Base-by-base conservation (phyloP, 2,329 filamentous ascomycete species). In the Apiospora sp. region DNA sequence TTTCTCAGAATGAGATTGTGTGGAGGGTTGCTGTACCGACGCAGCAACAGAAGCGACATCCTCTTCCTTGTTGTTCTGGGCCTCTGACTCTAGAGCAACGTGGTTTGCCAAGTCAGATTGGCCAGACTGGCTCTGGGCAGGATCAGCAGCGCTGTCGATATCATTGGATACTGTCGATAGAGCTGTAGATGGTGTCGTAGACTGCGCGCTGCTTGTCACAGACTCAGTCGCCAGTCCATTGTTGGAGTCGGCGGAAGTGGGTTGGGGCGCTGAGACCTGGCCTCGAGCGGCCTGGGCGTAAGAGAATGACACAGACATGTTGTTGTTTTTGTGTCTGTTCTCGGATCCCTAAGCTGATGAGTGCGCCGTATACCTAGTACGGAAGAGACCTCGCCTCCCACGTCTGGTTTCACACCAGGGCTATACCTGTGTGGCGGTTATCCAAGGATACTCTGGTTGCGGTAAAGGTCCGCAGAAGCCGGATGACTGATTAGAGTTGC, bases 271-370 rank as follows among this genome's bases (percentile, higher is more conserved):
- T 69, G 76, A 80, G 72, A 89, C 85, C 78, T 92, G 89, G 80
- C 95, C 94, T 83, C 96, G 96, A 73, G 96, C 96, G 80, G 96
- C 96, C 88, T 98, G 95, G 79, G 96, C 96, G 84, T 98, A 98
- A 73, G 96, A 98, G 82, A 98, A 98, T 70, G 22, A 8, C 75
- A 83, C 82, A 75, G 88, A 88, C 89, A 90, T 90, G 69, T 77
- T 78, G 77, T 78, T 75, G 49, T 24, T 5, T 37, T 5, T 37
- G 68, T 68, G 8, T 27, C 27, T 48, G 48, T 24, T 44, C 68
- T 70, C 48, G 30, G 16, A 51, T 37, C 48, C 10, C 30, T 27
- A 54, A 24, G 44, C 58, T 64, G 58, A n/a, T 64, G 41, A 19
- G 67, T 27, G 41, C 19, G 48, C 48, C 46, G 48, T 70, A 71